Evolutionary conservation across 2,329 filamentous ascomycete genomes (phyloP).

Genomic region (Diaporthe sp.): DNA sequence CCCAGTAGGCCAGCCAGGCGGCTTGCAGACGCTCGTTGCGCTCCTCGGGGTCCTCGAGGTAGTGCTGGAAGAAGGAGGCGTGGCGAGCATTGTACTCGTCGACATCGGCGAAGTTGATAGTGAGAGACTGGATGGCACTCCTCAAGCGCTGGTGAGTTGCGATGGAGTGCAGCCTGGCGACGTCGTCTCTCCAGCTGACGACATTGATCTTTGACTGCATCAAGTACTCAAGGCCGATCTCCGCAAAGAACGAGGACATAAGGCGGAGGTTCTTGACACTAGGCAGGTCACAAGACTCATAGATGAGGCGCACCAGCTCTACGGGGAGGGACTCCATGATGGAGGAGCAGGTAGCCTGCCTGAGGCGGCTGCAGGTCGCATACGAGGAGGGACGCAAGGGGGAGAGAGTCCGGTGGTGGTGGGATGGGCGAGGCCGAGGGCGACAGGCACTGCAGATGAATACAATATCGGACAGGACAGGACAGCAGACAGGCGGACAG

Average conservation of each 20-base stretch:
- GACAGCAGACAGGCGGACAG: background rate
- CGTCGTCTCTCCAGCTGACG: constrained; percentile 61
- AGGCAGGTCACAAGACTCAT: constrained; percentile 55
- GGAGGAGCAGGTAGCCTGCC: constrained; percentile 39
- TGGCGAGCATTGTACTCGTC: constrained; percentile 57
- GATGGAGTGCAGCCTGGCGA: constrained; percentile 59
- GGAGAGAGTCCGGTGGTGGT: constrained; percentile 8
- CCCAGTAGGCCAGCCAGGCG: constrained; percentile 55
- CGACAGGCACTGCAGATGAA: constrained; percentile 17
- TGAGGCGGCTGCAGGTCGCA: constrained; percentile 41
- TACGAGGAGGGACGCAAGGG: constrained; percentile 16
- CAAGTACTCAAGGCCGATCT: constrained; percentile 59
- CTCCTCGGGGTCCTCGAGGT: constrained; percentile 54
- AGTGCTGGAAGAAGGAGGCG: constrained; percentile 54
- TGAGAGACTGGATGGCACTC: constrained; percentile 57
- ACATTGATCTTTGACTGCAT: constrained; percentile 57
- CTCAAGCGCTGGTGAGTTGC: constrained; percentile 59
- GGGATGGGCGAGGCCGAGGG: constrained; percentile 30
- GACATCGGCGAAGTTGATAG: constrained; percentile 61
- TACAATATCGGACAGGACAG: constrained; percentile 6
- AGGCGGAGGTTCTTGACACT: constrained; percentile 59
- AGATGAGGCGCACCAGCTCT: constrained; percentile 60
- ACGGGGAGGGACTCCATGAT: constrained; percentile 51
- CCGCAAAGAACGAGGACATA: constrained; percentile 54
- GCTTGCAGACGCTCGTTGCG: constrained; percentile 52